Evolutionary conservation across 257 asterid genomes (phyloP).

Genomic region (Rehmannia glutinosa): DNA sequence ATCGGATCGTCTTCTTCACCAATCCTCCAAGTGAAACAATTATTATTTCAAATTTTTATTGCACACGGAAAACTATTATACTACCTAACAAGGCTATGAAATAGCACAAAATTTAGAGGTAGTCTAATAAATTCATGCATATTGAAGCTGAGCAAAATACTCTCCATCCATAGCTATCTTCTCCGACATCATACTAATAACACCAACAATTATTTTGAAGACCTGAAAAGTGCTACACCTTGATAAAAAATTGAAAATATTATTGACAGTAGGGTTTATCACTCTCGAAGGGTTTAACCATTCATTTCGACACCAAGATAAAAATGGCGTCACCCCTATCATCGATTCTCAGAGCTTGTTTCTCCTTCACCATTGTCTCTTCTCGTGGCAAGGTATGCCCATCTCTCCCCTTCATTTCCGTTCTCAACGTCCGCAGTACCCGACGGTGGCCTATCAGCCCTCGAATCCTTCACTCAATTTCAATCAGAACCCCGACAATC

Average conservation of each 20-base stretch:
- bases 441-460: conserved; percentile 28
- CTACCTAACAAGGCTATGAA: neutral
- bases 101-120: neutral
- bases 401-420: conserved; percentile 21
- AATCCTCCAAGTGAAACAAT: neutral
- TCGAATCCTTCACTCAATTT: conserved; percentile 27
- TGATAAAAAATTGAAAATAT: no score
- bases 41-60: neutral
- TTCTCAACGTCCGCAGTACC: conserved; percentile 46
- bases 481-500: conserved; percentile 31
- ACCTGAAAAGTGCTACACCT: neutral
- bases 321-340: conserved; percentile 46
- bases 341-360: conserved; percentile 35
- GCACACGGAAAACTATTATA: neutral
- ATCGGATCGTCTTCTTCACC: no score
- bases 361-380: conserved; percentile 23
- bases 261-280: conserved; percentile 24
- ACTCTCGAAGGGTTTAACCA: conserved; percentile 26
- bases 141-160: neutral
- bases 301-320: conserved; percentile 16
- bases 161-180: neutral
- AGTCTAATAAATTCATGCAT: neutral
- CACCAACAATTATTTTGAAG: neutral
- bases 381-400: conserved; percentile 31
- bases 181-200: neutral